Base-by-base conservation (phyloP, 129 eudicot species). In the Artemisia argyi region DNA sequence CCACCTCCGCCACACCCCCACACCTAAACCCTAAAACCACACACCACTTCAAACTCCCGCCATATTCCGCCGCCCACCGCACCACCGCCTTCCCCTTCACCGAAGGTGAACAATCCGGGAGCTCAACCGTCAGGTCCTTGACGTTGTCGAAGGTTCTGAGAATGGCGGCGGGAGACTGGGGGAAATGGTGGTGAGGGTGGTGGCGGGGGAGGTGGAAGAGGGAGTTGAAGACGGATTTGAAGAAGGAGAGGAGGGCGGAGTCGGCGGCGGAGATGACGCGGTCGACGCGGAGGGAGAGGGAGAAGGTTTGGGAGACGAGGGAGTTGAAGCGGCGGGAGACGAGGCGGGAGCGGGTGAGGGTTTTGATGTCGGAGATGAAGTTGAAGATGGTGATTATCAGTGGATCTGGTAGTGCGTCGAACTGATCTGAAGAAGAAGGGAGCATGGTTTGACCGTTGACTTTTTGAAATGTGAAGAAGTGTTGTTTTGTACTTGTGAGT, bases 281-380 rank as follows among this genome's bases (percentile, higher is more conserved):
- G 84, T 86, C 91, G 47, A 86, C 91, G n/a, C 85, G 81, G 59
- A 86, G 86, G 54, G 76, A 66, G 59, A 86, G 80, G 1, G 91
- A 75, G 69, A 81, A 86, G 9, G 84, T 49, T 53, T 86, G 91
- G 2, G 91, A 86, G 20, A 86, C 86, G 12, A 86, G 86, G 0
- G 86, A 72, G 71, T 83, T 80, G 84, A 86, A 86, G 0, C 91
- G 82, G 52, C 78, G 74, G 5, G 88, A 83, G 0, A 86, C 86
- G 17, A 82, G 67, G 3, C 88, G 85, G 74, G 84, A 80, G 12
- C 86, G 86, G 35, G 68, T 78, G 63, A 86, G 80, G 78, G 91
- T 80, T 78, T 86, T 86, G 73, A 83, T 71, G 65, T 86, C 88
- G 52, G 80, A 75, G 9, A 83, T 65, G 11, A 71, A 46, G 80